Percentiles rank a stretch among this genome's conserved stretches.
Evolutionary conservation across 1,284 basidiomycete genomes (phyloP).

Genomic region (Trametes versicolor): DNA sequence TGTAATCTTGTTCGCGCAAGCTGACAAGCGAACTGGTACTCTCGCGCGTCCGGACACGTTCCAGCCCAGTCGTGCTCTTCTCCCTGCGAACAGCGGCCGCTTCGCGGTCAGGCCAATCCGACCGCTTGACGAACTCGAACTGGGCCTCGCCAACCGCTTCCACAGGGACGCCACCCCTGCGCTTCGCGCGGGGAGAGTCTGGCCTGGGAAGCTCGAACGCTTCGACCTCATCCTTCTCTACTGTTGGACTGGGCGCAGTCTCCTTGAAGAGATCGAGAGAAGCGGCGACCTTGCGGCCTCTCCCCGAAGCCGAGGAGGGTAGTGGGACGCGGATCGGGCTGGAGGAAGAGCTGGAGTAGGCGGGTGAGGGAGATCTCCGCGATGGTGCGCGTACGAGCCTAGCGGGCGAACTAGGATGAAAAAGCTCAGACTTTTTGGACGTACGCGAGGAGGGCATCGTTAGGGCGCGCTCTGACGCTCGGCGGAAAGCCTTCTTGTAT

Average conservation of each 20-base stretch:
- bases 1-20: slow-evolving; percentile 47
- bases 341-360: slow-evolving; percentile 55
- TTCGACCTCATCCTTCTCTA: slow-evolving; percentile 54
- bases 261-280: slow-evolving; percentile 84
- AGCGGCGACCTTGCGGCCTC: slow-evolving; percentile 82
- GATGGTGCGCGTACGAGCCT: slow-evolving; percentile 48
- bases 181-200: slow-evolving; percentile 45
- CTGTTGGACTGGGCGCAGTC: slow-evolving; percentile 57
- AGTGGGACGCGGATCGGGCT: slow-evolving; percentile 34
- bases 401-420: slow-evolving; percentile 39
- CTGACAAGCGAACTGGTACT: slow-evolving; percentile 45
- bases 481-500: slow-evolving; percentile 37
- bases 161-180: slow-evolving; percentile 54
- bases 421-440: slow-evolving; percentile 37
- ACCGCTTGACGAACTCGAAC: slow-evolving; percentile 83
- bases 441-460: slow-evolving; percentile 42
- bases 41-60: slow-evolving; percentile 63
- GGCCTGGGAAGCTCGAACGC: slow-evolving; percentile 43
- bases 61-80: slow-evolving; percentile 66
- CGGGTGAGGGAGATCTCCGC: slow-evolving; percentile 50
- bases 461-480: slow-evolving; percentile 41
- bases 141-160: slow-evolving; percentile 69
- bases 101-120: slow-evolving; percentile 84
- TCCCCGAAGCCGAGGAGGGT: slow-evolving; percentile 53
- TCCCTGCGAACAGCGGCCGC: slow-evolving; percentile 71